Evolutionary conservation across 2,329 filamentous ascomycete species (phyloP), one percentile per base, ranked within the genome.

Genomic region (Fusarium marasasianum): DNA sequence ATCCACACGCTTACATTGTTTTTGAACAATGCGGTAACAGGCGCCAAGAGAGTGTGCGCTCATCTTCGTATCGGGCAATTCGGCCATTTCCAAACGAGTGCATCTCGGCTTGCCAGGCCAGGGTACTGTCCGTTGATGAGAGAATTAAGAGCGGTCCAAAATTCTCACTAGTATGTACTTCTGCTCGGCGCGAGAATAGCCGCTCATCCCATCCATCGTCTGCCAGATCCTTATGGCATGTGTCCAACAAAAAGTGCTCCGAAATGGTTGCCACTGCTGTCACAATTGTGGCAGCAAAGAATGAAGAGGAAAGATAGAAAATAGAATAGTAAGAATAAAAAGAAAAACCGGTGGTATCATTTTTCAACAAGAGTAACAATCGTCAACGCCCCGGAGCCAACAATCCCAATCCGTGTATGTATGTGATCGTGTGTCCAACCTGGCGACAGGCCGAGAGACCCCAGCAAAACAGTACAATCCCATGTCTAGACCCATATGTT

Each of bases 301-400:
- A 69, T 54, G 66, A 41, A 53, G 45, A 69, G 50, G 31, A 55
- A 58, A 62, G 41, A 63, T 22, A 37, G 24, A 43, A 35, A 59
- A 48, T 47, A 54, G 50, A 60, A 64, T 66, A 18, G 47, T 26
- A 41, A 45, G 45, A 45, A 63, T 38, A 62, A 48, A 62, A 51
- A 41, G 63, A 64, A 71, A 68, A 76, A 69, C 62, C 74, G 53
- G 74, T 78, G 77, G 75, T 78, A 78, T 78, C 77, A 78, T 76
- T 77, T 77, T 70, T 73, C 60, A 75, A 75, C 48, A 73, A 73
- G 54, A 68, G 67, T 69, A 61, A 74, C 55, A 72, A 56, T 74
- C 66, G 66, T 76, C 66, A 78, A 77, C 76, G 75, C 74, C 76
- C 66, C 68, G 50, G 63, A 73, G 64, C 66, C 74, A 71, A 69